Conservation (phyloP, 208 protist genomes). For the Leishmania mexicana region DNA sequence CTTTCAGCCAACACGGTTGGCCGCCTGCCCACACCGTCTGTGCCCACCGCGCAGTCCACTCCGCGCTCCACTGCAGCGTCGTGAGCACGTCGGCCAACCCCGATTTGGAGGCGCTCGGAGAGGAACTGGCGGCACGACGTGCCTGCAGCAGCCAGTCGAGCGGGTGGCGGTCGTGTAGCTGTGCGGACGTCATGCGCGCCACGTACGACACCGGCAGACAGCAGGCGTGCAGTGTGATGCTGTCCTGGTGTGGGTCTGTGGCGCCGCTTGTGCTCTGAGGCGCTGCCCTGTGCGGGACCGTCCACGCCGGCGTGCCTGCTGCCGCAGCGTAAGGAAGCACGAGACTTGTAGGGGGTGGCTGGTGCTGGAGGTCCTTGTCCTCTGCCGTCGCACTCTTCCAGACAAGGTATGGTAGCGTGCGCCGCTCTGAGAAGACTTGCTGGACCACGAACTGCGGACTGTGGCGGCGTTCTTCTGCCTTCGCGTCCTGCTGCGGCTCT, state of each 20-base stretch:
- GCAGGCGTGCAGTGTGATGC: slow-evolving; percentile 20
- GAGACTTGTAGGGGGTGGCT: slow-evolving; percentile 14
- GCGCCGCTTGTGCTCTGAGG: neutral
- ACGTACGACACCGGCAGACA: slow-evolving; percentile 18
- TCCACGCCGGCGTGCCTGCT: neutral
- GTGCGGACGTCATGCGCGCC: neutral
- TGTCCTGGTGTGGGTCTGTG: neutral
- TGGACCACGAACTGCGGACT: slow-evolving; percentile 27
- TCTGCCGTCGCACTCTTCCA: neutral
- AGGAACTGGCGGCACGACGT: neutral
- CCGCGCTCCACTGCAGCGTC: slow-evolving; percentile 16
- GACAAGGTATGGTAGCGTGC: slow-evolving; percentile 25
- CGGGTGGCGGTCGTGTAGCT: slow-evolving; percentile 9
- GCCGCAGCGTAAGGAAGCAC: slow-evolving; percentile 9
- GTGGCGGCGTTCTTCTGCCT: neutral
- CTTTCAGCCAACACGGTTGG: slow-evolving; percentile 28
- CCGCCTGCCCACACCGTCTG: slow-evolving; percentile 19
- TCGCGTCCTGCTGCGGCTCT: neutral
- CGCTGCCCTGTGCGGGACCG: neutral
- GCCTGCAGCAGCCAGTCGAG: slow-evolving; percentile 25
- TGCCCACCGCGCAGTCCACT: slow-evolving; percentile 16
- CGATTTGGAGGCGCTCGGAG: neutral
- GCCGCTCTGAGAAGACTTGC: slow-evolving; percentile 24
- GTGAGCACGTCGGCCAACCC: slow-evolving; percentile 14
- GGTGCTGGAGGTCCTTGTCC: neutral